Conservation (phyloP, 75 land plant genomes). For the Sequoia sempervirens region DNA sequence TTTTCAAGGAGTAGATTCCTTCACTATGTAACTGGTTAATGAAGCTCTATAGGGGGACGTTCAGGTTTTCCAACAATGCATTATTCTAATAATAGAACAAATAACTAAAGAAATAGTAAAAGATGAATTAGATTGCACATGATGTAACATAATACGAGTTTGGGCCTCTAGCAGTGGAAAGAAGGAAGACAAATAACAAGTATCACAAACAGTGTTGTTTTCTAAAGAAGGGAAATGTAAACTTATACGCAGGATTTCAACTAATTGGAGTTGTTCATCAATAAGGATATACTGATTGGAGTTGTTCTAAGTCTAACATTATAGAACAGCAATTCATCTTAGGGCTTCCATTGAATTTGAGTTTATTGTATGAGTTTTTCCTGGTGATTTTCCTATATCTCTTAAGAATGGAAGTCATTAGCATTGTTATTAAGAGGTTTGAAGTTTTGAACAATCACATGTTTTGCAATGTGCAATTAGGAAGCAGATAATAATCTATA, state of each 20-base stretch:
- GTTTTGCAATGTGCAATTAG: not conserved
- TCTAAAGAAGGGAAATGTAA: not conserved
- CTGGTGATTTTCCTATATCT: not conserved
- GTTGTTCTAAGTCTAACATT: not conserved
- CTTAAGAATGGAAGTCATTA: not conserved
- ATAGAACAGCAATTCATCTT: not conserved
- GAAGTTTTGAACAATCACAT: not conserved
- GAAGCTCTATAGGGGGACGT: not conserved
- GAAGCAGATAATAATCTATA: not conserved
- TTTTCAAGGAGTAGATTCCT: not conserved
- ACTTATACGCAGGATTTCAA: not conserved
- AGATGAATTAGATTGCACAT: not conserved
- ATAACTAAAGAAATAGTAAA: not conserved
- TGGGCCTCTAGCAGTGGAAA: not conserved
- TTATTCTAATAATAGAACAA: not conserved
- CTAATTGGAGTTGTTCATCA: not conserved
- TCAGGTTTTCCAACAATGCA: not conserved
- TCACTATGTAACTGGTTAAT: not conserved
- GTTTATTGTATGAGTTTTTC: not conserved
- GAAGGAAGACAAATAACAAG: not conserved
- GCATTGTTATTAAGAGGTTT: not conserved
- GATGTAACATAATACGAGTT: not conserved
- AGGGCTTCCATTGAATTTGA: not conserved
- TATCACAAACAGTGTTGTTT: not conserved
- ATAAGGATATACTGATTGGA: conserved; percentile 1